phyloP scores from a whole-genome alignment of 768 basidiomycete genomes.

The Psilocybe cubensis region DNA sequence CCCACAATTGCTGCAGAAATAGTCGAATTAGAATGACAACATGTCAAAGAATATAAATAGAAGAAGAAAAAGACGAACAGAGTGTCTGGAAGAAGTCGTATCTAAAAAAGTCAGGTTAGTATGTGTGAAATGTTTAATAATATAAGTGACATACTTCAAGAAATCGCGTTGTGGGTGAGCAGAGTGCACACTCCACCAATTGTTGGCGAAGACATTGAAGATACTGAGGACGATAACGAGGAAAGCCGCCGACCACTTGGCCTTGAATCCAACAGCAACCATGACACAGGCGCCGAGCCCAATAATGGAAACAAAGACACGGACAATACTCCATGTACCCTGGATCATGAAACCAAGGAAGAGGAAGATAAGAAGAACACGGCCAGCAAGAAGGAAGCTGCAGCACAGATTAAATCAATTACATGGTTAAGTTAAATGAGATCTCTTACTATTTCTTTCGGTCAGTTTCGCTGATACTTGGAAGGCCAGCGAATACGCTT shows the following conservation, averaged over 20 bases:
- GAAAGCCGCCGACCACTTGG: slow-evolving; percentile 98
- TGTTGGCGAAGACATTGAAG: slow-evolving; percentile 99
- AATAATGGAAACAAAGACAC: slow-evolving; percentile 86
- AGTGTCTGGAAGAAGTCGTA: slow-evolving; percentile 99
- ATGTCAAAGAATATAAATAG: not conserved
- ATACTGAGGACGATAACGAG: slow-evolving; percentile 88
- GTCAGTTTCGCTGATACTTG: slow-evolving; percentile 90
- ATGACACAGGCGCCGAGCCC: slow-evolving; percentile 92
- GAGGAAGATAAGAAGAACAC: slow-evolving; percentile 96
- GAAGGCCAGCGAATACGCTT: slow-evolving; percentile 89
- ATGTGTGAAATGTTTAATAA: slow-evolving; percentile 13
- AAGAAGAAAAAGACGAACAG: slow-evolving; percentile 43
- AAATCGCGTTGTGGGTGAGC: slow-evolving; percentile 97
- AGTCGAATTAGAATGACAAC: slow-evolving; percentile 9
- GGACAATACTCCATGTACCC: slow-evolving; percentile 86
- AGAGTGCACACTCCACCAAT: slow-evolving; percentile 95
- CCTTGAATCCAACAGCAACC: slow-evolving; percentile 99
- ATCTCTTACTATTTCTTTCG: slow-evolving; percentile 93
- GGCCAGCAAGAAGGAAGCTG: slow-evolving; percentile 98
- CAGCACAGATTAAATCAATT: slow-evolving; percentile 5
- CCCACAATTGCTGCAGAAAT: slow-evolving; percentile 79
- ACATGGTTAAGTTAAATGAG: not conserved
- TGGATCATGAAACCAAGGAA: slow-evolving; percentile 98
- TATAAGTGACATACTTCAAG: slow-evolving; percentile 75
- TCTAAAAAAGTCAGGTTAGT: slow-evolving; percentile 42